Percentiles rank a stretch among this genome's conserved stretches.
Evolutionary conservation across 208 protist genomes (phyloP).

Genomic region (Trypanosomatidae sp.): DNA sequence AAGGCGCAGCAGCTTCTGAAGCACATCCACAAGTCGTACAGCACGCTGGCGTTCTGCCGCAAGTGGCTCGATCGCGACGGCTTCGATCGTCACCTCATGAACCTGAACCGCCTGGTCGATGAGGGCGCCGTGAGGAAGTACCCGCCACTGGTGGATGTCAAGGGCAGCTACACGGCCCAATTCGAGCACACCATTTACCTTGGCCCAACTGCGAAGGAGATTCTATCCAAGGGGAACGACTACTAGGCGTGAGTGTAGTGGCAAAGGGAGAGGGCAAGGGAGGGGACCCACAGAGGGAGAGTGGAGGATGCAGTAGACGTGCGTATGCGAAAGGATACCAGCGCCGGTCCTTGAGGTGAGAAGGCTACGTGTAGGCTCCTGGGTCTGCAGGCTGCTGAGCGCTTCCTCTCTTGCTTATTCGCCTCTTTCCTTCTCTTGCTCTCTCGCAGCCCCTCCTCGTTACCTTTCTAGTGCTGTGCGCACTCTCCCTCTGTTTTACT

Average conservation of each 20-base stretch:
- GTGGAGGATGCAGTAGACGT: neutral
- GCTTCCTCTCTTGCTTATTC: neutral
- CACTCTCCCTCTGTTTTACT: slow-evolving; percentile 3
- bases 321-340: neutral
- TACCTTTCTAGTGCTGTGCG: neutral
- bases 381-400: neutral
- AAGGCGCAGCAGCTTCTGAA: slow-evolving; percentile 93
- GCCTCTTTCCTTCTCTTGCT: neutral
- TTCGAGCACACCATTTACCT: slow-evolving; percentile 98
- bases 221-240: slow-evolving; percentile 96
- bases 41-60: slow-evolving; percentile 98
- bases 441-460: neutral
- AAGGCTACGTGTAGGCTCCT: neutral
- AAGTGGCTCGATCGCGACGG: slow-evolving; percentile 97
- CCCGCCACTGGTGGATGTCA: slow-evolving; percentile 96
- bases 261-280: slow-evolving; percentile 20
- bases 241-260: slow-evolving; percentile 59
- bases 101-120: slow-evolving; percentile 87
- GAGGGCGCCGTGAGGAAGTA: slow-evolving; percentile 94
- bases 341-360: neutral
- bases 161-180: slow-evolving; percentile 98
- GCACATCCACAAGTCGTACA: slow-evolving; percentile 92
- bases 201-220: slow-evolving; percentile 95
- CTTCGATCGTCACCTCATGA: slow-evolving; percentile 89
- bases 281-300: neutral